phyloP scores from a whole-genome alignment of 768 basidiomycete species.

The Cystobasidium ongulense region DNA sequence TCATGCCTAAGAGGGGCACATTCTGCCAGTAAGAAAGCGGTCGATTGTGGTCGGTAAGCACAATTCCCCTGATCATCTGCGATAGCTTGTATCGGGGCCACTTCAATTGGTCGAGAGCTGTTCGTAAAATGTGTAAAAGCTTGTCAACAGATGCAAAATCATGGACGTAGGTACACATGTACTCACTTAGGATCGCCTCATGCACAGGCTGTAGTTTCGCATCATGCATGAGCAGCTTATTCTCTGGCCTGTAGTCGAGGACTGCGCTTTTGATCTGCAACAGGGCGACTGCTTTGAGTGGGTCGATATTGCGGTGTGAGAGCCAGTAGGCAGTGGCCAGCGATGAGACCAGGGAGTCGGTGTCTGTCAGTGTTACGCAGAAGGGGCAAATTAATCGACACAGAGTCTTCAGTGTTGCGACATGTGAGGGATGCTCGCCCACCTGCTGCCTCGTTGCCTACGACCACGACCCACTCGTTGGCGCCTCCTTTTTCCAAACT shows the following conservation, averaged over 20 bases:
- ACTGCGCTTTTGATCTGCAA: conserved; percentile 2
- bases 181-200: conserved; percentile 21
- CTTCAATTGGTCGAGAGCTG: conserved; percentile 31
- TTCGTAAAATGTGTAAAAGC: background rate
- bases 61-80: conserved; percentile 18
- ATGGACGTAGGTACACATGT: background rate
- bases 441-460: conserved; percentile 20
- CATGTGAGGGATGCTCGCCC: background rate
- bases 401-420: background rate
- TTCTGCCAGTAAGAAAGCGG: conserved; percentile 11
- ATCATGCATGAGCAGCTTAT: background rate
- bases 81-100: conserved; percentile 8
- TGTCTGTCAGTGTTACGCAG: conserved; percentile 10
- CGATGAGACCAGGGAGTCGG: conserved; percentile 30
- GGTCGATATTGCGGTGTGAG: background rate
- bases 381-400: background rate
- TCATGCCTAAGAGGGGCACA: conserved; percentile 2
- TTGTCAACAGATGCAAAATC: background rate
- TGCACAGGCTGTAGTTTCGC: background rate
- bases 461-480: background rate
- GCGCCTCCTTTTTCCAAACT: background rate
- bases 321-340: conserved; percentile 21
- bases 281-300: conserved; percentile 21
- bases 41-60: conserved; percentile 28
- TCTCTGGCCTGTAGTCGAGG: conserved; percentile 21